A percentile compares a stretch with the other conserved stretches of the same genome.
Conservation (phyloP, 148 eudicot species). For the Gaultheria prostrata region DNA sequence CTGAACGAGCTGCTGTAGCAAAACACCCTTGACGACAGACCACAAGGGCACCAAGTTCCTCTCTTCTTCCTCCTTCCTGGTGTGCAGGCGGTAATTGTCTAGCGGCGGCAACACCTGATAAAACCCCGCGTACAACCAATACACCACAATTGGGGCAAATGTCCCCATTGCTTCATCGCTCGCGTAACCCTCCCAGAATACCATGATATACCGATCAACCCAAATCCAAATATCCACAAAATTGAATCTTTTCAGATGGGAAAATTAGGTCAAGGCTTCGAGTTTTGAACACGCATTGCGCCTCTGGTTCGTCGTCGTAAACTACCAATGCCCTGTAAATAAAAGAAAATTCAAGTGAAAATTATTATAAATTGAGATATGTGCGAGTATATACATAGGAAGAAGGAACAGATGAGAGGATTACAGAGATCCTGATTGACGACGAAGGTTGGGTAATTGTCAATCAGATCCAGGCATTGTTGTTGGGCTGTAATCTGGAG, state of each 20-base stretch:
- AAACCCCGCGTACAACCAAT: slow-evolving; percentile 58
- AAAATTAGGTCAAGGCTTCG: background rate
- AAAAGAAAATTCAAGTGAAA: background rate
- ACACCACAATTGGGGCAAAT: slow-evolving; percentile 49
- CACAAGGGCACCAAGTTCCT: slow-evolving; percentile 38
- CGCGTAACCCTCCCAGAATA: slow-evolving; percentile 52
- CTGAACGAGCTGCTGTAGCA: slow-evolving; percentile 49
- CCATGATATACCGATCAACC: slow-evolving; percentile 25
- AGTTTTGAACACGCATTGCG: slow-evolving; percentile 6
- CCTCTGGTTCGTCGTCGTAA: background rate
- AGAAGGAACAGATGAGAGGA: background rate
- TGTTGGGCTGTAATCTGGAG: background rate
- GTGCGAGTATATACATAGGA: background rate
- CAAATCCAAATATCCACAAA: background rate
- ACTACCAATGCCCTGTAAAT: background rate
- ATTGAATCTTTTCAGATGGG: background rate
- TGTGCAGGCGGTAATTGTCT: slow-evolving; percentile 49
- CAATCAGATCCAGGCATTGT: slow-evolving; percentile 13
- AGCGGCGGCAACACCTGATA: slow-evolving; percentile 44
- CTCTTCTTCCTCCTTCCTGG: slow-evolving; percentile 43
- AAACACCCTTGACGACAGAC: slow-evolving; percentile 42
- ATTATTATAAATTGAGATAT: background rate
- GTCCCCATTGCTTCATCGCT: slow-evolving; percentile 56
- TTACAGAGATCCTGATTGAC: slow-evolving; percentile 11
- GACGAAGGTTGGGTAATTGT: background rate